These are phyloP conservation scores for Ophiostoma novo-ulmi DNA, from an alignment of 2,329 filamentous ascomycete species.

Conservation along the genomic window DNA sequence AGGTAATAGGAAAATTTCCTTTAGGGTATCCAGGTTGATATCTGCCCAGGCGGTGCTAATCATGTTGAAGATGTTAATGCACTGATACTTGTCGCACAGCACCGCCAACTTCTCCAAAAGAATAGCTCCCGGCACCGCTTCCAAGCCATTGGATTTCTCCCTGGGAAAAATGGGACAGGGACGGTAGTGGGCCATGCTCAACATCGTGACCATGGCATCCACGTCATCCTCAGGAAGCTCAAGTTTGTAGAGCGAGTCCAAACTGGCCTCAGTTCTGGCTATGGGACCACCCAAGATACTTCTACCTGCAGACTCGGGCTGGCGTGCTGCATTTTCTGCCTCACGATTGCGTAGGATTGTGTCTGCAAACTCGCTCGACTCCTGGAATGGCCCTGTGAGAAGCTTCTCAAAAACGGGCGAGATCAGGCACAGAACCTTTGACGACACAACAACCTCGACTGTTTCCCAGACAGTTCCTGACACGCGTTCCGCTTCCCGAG, in stretches of 20 bases:
- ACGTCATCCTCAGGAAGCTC: background rate
- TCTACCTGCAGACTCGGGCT: background rate
- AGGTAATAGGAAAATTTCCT: background rate
- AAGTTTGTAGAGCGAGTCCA: background rate
- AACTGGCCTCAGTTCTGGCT: background rate
- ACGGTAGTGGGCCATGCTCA: background rate
- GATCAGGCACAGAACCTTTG: background rate
- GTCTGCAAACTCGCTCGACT: background rate
- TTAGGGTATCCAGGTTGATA: background rate
- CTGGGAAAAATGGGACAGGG: background rate
- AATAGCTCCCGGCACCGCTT: background rate
- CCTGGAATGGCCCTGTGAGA: background rate
- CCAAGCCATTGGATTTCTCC: background rate
- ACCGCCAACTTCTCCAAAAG: background rate
- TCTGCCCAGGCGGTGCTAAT: background rate
- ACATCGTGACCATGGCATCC: background rate
- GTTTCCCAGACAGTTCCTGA: background rate
- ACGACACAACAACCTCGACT: background rate
- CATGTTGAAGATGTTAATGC: background rate
- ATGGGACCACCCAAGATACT: background rate
- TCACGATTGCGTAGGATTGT: background rate
- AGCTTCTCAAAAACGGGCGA: background rate
- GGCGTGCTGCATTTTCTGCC: background rate
- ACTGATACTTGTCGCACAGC: background rate
- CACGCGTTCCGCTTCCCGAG: too few relatives aligned